Evolutionary conservation across 306 rosid genomes (phyloP).

Genomic region (Trifolium pratense): DNA sequence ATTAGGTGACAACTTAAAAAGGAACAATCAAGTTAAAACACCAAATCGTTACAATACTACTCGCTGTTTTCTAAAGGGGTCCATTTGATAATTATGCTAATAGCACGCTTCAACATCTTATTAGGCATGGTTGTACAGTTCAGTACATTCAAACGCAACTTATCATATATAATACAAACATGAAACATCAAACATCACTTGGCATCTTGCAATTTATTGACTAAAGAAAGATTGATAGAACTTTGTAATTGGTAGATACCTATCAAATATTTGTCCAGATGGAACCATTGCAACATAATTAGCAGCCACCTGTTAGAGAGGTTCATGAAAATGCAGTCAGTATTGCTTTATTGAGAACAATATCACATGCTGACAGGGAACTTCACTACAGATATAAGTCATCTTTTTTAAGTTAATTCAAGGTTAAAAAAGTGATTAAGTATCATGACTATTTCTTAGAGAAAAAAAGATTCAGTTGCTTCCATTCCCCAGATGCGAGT

Average conservation of each 20-base stretch:
- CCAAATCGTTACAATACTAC: conserved; percentile 1
- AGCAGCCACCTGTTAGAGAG: conserved; percentile 78
- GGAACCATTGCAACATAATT: conserved; percentile 98
- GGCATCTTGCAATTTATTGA: conserved; percentile 19
- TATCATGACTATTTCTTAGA: background rate
- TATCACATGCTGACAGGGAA: conserved; percentile 18
- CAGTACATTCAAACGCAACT: background rate
- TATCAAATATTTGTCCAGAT: conserved; percentile 95
- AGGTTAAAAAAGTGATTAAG: conserved; percentile 19
- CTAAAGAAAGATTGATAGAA: conserved; percentile 34
- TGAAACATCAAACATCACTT: conserved; percentile 22
- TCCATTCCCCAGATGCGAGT: conserved; percentile 16
- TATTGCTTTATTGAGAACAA: background rate
- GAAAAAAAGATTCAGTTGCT: conserved; percentile 21
- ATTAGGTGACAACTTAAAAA: conserved; percentile 7
- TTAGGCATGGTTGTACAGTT: background rate
- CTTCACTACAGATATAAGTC: conserved; percentile 1
- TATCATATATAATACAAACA: background rate
- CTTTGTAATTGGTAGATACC: conserved; percentile 49
- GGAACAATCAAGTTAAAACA: background rate
- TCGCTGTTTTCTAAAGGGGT: background rate
- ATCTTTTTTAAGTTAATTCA: conserved; percentile 17
- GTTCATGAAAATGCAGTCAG: conserved; percentile 25
- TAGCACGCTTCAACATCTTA: background rate
- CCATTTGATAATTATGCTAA: background rate